A percentile compares a stretch with the other conserved stretches of the same genome.
These are phyloP conservation scores for Xylaria venustula DNA, from an alignment of 495 filamentous ascomycete species.

Conservation along the genomic window DNA sequence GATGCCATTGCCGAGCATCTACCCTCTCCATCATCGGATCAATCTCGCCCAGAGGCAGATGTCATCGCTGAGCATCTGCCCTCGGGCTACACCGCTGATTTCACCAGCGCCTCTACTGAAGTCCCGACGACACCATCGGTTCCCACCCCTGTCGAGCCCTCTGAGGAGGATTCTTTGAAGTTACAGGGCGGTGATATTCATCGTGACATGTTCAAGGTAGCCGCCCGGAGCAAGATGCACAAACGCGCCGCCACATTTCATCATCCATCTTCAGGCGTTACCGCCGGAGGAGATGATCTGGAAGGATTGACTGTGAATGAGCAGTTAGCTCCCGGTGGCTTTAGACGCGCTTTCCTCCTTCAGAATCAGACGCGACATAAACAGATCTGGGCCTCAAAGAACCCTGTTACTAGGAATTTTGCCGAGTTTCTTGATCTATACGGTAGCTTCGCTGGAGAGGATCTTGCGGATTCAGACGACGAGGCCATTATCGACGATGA, in stretches of 20 bases:
- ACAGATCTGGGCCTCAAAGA: conserved; percentile 39
- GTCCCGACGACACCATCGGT: conserved; percentile 33
- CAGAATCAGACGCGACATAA: conserved; percentile 42
- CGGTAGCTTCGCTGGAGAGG: conserved; percentile 70
- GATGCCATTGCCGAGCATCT: conserved; percentile 45
- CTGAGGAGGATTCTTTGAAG: conserved; percentile 53
- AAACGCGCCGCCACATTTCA: conserved; percentile 61
- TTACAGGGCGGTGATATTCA: conserved; percentile 69
- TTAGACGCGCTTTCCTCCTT: conserved; percentile 58
- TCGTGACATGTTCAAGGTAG: conserved; percentile 64
- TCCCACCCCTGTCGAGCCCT: conserved; percentile 30
- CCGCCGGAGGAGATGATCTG: conserved; percentile 19
- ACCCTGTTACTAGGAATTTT: conserved; percentile 61
- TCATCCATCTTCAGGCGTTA: conserved; percentile 27
- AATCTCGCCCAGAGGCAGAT: conserved; percentile 29
- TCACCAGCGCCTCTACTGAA: conserved; percentile 22
- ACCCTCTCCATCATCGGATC: conserved; percentile 19
- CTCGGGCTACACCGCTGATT: conserved; percentile 45
- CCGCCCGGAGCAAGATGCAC: conserved; percentile 47
- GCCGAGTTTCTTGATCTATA: conserved; percentile 69
- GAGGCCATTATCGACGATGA: conserved; percentile 51
- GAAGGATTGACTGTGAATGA: conserved; percentile 46
- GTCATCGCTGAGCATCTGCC: conserved; percentile 46
- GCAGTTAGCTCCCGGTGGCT: conserved; percentile 58
- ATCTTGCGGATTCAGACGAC: conserved; percentile 63